phyloP scores from a whole-genome alignment of 345 rosid genomes.

The Eucalyptus camaldulensis region DNA sequence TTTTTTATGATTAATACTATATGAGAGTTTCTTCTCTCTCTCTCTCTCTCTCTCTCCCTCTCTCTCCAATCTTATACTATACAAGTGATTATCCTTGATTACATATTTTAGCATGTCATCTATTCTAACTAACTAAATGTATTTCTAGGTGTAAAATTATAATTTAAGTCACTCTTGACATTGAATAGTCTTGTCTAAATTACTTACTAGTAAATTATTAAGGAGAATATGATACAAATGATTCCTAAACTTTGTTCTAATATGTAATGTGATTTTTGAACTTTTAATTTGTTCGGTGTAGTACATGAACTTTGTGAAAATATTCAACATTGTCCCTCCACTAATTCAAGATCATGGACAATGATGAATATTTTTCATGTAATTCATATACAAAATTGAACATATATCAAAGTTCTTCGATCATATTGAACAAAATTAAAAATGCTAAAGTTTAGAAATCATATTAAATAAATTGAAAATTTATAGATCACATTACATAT shows the following conservation, averaged over 20 bases:
- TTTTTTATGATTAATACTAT: not conserved
- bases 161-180: not conserved
- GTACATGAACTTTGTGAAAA: not conserved
- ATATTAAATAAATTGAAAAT: too few relatives aligned
- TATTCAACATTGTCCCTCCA: not conserved
- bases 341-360: too few relatives aligned
- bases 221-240: not conserved
- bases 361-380: too few relatives aligned
- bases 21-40: not conserved
- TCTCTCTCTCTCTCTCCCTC: not conserved
- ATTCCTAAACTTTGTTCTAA: too few relatives aligned
- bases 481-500: not conserved
- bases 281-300: too few relatives aligned
- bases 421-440: too few relatives aligned
- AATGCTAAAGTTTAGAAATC: too few relatives aligned
- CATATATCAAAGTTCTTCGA: too few relatives aligned
- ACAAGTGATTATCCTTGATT: not conserved
- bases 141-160: not conserved
- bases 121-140: not conserved
- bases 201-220: not conserved
- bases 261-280: too few relatives aligned
- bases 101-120: not conserved
- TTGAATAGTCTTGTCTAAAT: not conserved
- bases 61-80: not conserved
- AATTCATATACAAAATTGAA: too few relatives aligned